phyloP scores from a whole-genome alignment of 306 rosid genomes.

The Quercus bicolor region DNA sequence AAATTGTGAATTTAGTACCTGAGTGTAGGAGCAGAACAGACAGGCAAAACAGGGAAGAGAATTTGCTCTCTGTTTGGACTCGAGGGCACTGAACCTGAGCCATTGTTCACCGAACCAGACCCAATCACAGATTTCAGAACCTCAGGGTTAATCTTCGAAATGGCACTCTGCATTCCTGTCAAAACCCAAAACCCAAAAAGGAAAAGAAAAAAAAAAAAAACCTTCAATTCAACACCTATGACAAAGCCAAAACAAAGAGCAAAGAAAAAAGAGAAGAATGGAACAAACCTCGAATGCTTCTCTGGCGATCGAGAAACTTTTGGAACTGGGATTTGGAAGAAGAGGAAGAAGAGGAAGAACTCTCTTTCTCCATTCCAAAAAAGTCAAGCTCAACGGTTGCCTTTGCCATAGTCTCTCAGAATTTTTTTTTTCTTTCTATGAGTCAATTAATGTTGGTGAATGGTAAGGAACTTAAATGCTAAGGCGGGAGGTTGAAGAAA shows the following conservation, averaged over 20 bases:
- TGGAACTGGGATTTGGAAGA: conserved; percentile 40
- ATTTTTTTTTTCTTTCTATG: neutral
- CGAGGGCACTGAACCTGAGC: conserved; percentile 13
- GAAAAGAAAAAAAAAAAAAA: neutral
- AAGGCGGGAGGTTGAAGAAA: neutral
- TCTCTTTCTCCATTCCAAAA: conserved; percentile 29
- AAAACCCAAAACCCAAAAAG: too few species aligned
- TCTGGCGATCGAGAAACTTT: conserved; percentile 38
- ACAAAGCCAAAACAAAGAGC: neutral
- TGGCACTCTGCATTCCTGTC: conserved; percentile 27
- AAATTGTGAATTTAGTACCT: neutral
- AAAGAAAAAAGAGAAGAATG: neutral
- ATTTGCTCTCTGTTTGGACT: conserved; percentile 17
- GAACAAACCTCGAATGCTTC: conserved; percentile 36
- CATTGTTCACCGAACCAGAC: conserved; percentile 1
- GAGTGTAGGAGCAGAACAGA: conserved; percentile 6
- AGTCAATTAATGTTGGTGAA: neutral
- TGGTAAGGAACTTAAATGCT: neutral
- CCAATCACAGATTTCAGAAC: conserved; percentile 39
- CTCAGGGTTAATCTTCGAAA: conserved; percentile 41
- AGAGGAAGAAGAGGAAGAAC: neutral
- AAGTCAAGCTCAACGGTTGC: conserved; percentile 42
- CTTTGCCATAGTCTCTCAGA: conserved; percentile 14
- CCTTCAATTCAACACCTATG: neutral
- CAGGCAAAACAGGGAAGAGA: conserved; percentile 18